Conservation (phyloP, 108 stramenopile species). For the Cyclotella choctawhatcheeana region DNA sequence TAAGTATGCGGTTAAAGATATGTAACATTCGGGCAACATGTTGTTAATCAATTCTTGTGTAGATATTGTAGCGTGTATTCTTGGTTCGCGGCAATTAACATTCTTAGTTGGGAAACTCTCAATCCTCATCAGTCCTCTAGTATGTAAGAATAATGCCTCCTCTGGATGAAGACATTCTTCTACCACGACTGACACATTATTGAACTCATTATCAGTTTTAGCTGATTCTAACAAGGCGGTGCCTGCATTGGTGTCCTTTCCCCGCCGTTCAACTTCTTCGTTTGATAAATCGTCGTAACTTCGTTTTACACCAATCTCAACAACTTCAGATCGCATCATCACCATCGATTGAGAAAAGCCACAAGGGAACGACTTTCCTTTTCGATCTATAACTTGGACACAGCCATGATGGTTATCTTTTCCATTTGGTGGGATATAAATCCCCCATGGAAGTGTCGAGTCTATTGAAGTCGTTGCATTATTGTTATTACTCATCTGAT, state of each 20-base stretch:
- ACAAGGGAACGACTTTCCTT: conserved; percentile 62
- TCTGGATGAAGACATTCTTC: conserved; percentile 74
- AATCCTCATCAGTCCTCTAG: conserved; percentile 66
- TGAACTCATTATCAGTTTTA: background rate
- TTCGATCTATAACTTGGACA: conserved; percentile 53
- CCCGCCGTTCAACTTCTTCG: background rate
- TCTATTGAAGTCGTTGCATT: background rate
- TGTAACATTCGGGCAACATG: conserved; percentile 60
- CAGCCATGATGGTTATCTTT: conserved; percentile 23
- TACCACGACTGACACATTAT: conserved; percentile 26
- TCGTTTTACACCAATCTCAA: conserved; percentile 10
- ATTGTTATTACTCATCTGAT: background rate
- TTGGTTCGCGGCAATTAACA: background rate
- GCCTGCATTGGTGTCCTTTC: background rate
- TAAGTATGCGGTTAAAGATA: conserved; percentile 65
- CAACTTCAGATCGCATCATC: background rate
- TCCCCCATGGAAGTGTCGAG: conserved; percentile 27
- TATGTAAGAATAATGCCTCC: conserved; percentile 79
- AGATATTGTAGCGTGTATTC: conserved; percentile 13
- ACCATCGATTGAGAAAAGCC: conserved; percentile 55
- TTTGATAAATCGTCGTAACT: conserved; percentile 4
- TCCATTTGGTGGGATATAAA: conserved; percentile 29
- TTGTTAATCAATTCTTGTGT: conserved; percentile 52
- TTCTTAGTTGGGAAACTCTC: conserved; percentile 9
- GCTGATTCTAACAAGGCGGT: background rate